phyloP scores from a whole-genome alignment of 2,329 filamentous ascomycete species.

The Teratosphaeria viscida region DNA sequence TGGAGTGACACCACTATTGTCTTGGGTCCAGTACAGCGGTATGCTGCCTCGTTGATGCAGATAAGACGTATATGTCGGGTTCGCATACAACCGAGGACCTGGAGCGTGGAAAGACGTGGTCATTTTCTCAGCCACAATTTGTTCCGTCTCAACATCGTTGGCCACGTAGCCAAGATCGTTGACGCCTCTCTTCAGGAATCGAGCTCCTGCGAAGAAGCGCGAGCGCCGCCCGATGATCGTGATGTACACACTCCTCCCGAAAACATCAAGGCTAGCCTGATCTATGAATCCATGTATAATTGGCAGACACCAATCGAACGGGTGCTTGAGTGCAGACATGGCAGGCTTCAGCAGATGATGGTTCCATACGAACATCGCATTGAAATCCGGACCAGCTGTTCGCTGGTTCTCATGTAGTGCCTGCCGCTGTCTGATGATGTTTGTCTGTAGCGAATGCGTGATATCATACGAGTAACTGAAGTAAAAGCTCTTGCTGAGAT shows the following conservation, averaged over 20 bases:
- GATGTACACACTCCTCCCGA: slow-evolving; percentile 80
- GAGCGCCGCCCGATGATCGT: slow-evolving; percentile 89
- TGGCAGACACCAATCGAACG: slow-evolving; percentile 91
- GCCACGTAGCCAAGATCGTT: slow-evolving; percentile 94
- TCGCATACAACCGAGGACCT: slow-evolving; percentile 73
- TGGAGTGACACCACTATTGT: slow-evolving; percentile 86
- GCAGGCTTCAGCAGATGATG: slow-evolving; percentile 75
- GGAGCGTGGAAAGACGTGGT: slow-evolving; percentile 94
- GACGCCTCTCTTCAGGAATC: slow-evolving; percentile 86
- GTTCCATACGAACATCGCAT: slow-evolving; percentile 99
- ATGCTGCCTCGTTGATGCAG: slow-evolving; percentile 96
- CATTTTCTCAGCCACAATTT: slow-evolving; percentile 88
- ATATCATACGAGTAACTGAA: slow-evolving; percentile 98
- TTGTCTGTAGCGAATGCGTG: slow-evolving; percentile 82
- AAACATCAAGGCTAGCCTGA: slow-evolving; percentile 64
- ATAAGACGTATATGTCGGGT: slow-evolving; percentile 88
- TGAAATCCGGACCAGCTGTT: slow-evolving; percentile 53
- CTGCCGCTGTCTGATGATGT: slow-evolving; percentile 70
- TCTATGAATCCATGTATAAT: slow-evolving; percentile 96
- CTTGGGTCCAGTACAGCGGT: slow-evolving; percentile 93
- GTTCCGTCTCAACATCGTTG: slow-evolving; percentile 97
- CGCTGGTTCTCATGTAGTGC: slow-evolving; percentile 55
- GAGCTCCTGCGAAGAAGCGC: slow-evolving; percentile 83
- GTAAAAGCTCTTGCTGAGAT: slow-evolving; percentile 86
- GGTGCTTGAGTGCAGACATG: slow-evolving; percentile 57